Conservation (phyloP, 306 rosid genomes). For the Lathyrus oleraceus region DNA sequence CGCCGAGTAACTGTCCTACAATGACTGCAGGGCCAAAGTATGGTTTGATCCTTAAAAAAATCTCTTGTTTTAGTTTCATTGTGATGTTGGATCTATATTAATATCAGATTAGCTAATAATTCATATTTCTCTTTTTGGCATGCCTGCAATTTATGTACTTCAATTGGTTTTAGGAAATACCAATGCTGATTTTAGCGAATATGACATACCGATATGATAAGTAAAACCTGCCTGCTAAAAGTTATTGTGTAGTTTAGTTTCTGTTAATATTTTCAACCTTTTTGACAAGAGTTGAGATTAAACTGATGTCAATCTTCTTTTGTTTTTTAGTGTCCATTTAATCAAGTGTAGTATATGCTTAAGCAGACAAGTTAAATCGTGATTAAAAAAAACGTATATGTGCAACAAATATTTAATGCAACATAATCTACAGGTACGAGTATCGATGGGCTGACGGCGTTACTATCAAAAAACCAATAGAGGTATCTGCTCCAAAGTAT, state of each 20-base stretch:
- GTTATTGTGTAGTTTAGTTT: background rate
- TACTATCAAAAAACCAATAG: slow-evolving; percentile 73
- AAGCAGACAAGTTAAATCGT: slow-evolving; percentile 8
- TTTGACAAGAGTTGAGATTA: background rate
- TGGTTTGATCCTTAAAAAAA: slow-evolving; percentile 36
- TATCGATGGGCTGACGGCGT: slow-evolving; percentile 94
- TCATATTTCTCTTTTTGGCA: slow-evolving; percentile 17
- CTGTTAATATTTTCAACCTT: background rate
- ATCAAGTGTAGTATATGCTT: background rate
- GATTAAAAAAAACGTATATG: slow-evolving; percentile 11
- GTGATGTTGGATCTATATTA: slow-evolving; percentile 1
- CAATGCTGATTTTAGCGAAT: slow-evolving; percentile 23
- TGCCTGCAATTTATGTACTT: slow-evolving; percentile 16
- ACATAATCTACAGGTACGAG: slow-evolving; percentile 59
- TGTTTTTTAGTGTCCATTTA: background rate
- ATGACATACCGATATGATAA: background rate
- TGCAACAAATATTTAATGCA: slow-evolving; percentile 21
- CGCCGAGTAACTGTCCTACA: slow-evolving; percentile 67
- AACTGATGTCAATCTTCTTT: background rate
- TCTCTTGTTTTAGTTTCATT: slow-evolving; percentile 15
- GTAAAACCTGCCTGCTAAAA: slow-evolving; percentile 14
- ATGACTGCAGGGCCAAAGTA: slow-evolving; percentile 93
- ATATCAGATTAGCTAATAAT: slow-evolving; percentile 17
- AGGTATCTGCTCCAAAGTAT: slow-evolving; percentile 91
- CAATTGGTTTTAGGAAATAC: slow-evolving; percentile 1